These are phyloP conservation scores for Suhomyces terraborum DNA, from an alignment of 1,139 yeast species.

Conservation along the genomic window DNA sequence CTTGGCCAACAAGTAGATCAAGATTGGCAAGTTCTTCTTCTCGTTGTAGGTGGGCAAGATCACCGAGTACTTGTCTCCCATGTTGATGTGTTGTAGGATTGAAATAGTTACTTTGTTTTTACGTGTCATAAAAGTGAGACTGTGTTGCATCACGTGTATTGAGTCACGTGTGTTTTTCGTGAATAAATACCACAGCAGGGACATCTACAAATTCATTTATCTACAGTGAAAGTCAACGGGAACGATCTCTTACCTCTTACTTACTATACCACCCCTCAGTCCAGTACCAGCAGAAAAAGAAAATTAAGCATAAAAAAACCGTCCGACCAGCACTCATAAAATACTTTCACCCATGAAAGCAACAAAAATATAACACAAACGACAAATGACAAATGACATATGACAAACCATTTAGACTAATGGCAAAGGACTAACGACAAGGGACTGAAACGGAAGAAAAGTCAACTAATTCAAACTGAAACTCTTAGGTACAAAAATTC, in stretches of 20 bases:
- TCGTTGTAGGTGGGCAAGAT: constrained; percentile 83
- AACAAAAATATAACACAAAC: constrained; percentile 7
- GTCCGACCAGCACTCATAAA: constrained; percentile 3
- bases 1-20: constrained; percentile 69
- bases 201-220: too few species aligned
- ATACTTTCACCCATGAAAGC: constrained; percentile 6
- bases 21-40: constrained; percentile 68
- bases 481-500: constrained; percentile 6
- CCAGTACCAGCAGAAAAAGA: constrained; percentile 2
- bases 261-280: constrained; percentile 6
- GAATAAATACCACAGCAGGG: too few species aligned
- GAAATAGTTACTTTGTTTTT: constrained; percentile 4
- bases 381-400: too few species aligned
- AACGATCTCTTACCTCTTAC: constrained; percentile 1
- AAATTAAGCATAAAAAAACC: constrained; percentile 1
- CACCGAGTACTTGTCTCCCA: constrained; percentile 64
- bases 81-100: constrained; percentile 12
- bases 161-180: too few species aligned
- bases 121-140: constrained; percentile 7
- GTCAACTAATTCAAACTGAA: constrained; percentile 8
- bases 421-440: too few species aligned
- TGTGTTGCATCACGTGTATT: not conserved
- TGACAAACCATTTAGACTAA: too few species aligned
- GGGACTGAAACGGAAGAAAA: constrained; percentile 3
- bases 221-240: not conserved